These are phyloP conservation scores for Thalassiosira sp. DNA, from an alignment of 352 stramenopile species.

Conservation along the genomic window DNA sequence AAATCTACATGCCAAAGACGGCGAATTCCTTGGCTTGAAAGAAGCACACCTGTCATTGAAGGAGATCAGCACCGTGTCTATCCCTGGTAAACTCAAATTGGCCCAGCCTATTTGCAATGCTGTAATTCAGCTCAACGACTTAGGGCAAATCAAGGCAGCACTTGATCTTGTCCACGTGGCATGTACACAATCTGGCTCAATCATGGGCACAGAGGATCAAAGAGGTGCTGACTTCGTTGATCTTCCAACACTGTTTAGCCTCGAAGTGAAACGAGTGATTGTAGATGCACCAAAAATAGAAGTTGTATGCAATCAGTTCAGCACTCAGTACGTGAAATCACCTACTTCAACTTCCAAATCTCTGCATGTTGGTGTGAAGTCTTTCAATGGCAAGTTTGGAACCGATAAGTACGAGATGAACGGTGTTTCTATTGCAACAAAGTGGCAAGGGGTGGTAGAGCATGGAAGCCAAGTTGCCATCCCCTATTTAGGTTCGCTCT, in stretches of 20 bases:
- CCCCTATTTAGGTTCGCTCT: not conserved
- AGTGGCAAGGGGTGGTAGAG: not conserved
- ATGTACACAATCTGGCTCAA: not conserved
- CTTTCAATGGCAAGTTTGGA: not conserved
- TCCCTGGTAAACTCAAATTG: conserved; percentile 2
- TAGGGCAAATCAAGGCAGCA: too few species aligned
- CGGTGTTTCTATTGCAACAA: not conserved
- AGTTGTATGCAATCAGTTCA: not conserved
- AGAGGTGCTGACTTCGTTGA: not conserved
- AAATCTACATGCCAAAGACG: not conserved
- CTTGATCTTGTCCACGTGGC: not conserved
- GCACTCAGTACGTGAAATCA: not conserved
- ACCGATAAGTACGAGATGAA: not conserved
- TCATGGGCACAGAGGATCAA: not conserved
- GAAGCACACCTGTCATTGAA: not conserved
- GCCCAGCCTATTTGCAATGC: not conserved
- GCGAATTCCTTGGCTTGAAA: not conserved
- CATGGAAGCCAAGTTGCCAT: not conserved
- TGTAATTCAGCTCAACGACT: conserved; percentile 1
- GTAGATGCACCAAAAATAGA: not conserved
- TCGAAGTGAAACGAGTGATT: not conserved
- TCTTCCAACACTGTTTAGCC: not conserved
- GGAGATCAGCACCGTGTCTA: not conserved
- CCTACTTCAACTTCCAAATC: not conserved
- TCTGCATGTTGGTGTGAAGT: not conserved